Evolutionary conservation across 2,329 filamentous ascomycete species (phyloP), one percentile per base, ranked within the genome.

Genomic region (Colletotrichum tropicicola): DNA sequence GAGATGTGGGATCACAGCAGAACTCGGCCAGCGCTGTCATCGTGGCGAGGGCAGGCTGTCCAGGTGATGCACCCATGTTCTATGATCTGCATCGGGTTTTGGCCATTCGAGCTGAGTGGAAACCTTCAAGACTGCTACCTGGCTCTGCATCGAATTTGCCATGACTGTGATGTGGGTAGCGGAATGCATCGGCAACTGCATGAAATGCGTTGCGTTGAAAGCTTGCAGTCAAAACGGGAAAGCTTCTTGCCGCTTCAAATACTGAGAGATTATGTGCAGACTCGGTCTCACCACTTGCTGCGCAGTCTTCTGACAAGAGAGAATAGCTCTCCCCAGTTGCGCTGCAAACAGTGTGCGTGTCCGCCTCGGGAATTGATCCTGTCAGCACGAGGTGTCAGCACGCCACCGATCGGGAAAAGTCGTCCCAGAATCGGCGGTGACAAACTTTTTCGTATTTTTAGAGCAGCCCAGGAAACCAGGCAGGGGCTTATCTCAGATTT

Each of bases 391-490:
- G 13, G 9, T 44, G 56, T 59, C 56, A 59, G 56, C 45, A 25
- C 17, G n/a, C 12, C 15, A n/a, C 19, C 56, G 15, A 44, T 44
- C 19, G 23, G 45, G 32, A 35, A 35, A 35, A 35, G 44, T 10
- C 35, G 17, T 57, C 44, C 19, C 39, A 45, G 23, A 43, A 25
- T n/a, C 43, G n/a, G 43, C 37, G 49, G 37, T 55, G 57, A 56
- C 62, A 56, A 56, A 47, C 44, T 25, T 13, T 51, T 25, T 49
- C 21, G 49, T 61, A 65, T 65, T 65, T 65, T 65, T 62, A 56
- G 61, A 48, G 21, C 8, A 9, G 32, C 23, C n/a, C 12, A 15
- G 19, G 6, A 37, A 37, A 39, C 32, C 13, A 44, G 21, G 32
- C 32, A 35, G 32, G 32, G 41, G 61, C 56, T 60, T 43, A 64